Base-by-base conservation (phyloP, 2,329 filamentous ascomycete genomes). In the Trichoderma koningii region DNA sequence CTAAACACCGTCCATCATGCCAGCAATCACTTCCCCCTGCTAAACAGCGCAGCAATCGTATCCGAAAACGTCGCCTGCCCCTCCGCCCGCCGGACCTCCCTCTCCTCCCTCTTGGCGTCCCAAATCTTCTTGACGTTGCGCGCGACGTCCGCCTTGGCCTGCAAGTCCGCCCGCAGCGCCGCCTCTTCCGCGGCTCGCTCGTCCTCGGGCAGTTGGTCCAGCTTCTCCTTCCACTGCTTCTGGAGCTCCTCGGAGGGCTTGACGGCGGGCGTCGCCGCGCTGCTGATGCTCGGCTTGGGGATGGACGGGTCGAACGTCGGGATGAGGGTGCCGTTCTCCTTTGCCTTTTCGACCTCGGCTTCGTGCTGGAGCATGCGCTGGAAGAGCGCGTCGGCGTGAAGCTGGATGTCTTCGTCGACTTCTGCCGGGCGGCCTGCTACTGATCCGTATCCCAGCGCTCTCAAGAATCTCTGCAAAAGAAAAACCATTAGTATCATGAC, bases 341-440 rank as follows among this genome's bases (percentile, higher is more conserved):
- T 87, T 42, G 89, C 90, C 71, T 87, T 83, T 68, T 90, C 86
- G n/a, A 91, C 87, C 68, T 84, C 85, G 21, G 81, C 82, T 77
- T 99, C 94, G 74, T 96, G 92, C 67, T 87, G 84, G 44, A 96
- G 77, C 88, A 98, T 92, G 70, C 90, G 87, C 72, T 94, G 90
- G 77, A 93, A 99, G 47, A 99, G 83, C 68, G 86, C 87, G 79
- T 99, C 95, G 66, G 94, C 94, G 76, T 97, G 93, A 89, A 98
- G 92, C 78, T 98, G 95, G 67, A 99, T 92, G 70, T 89, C 86
- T 75, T 97, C 93, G 71, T 97, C 91, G 59, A 91, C 84, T 34
- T 88, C 83, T 0, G 83, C 79, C 9, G 88, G 80, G 23, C 88
- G 85, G 51, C 89, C 85, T 67, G 86, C 81, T 28, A 86, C 86